phyloP scores from a whole-genome alignment of 345 rosid genomes.

The Melaleuca quinquenervia region DNA sequence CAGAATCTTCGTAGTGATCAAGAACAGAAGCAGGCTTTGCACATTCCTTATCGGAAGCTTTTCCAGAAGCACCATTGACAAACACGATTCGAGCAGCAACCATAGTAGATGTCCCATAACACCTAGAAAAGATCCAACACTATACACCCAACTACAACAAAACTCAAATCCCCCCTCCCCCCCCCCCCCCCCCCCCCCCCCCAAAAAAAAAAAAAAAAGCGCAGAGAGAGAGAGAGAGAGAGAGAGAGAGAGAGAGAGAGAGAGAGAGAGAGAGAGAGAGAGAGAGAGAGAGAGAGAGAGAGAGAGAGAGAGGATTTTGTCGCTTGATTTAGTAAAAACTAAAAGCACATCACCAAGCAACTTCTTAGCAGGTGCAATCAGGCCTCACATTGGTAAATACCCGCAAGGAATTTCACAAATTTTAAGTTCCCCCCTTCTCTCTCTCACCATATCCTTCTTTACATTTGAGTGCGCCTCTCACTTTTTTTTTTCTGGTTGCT shows the following conservation, averaged over 20 bases:
- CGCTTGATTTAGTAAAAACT: not conserved
- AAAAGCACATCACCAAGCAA: not conserved
- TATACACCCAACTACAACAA: not conserved
- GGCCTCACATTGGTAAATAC: slow-evolving; percentile 21
- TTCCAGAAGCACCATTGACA: not conserved
- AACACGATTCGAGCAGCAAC: not conserved
- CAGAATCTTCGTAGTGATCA: not conserved
- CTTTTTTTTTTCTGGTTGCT: not conserved
- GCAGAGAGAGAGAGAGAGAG: not conserved
- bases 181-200: too few relatives aligned
- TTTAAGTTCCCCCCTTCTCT: not conserved
- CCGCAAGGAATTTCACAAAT: not conserved
- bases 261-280: not conserved
- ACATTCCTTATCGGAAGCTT: not conserved
- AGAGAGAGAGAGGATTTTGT: not conserved
- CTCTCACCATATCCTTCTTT: not conserved
- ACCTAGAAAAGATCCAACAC: not conserved
- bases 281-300: not conserved
- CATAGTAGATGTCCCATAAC: not conserved
- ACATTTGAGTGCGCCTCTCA: slow-evolving; percentile 1
- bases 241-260: accelerated
- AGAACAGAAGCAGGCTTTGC: not conserved
- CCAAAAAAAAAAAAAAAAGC: too few relatives aligned
- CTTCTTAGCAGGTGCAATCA: not conserved
- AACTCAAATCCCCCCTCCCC: not conserved